phyloP scores from a whole-genome alignment of 2,329 filamentous ascomycete species.

The Fusarium sp. region DNA sequence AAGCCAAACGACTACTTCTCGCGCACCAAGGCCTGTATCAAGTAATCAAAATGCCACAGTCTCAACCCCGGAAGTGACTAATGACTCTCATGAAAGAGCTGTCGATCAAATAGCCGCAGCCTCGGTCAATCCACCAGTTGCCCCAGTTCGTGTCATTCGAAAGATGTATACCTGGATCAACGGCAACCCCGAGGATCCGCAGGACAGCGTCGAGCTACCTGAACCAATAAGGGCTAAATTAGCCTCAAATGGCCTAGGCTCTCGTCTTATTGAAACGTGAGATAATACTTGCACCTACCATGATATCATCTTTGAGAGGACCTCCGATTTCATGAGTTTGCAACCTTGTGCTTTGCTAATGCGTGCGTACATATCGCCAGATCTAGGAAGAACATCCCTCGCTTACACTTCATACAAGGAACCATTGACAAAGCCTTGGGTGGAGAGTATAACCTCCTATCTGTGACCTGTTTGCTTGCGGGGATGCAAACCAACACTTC shows the following conservation, averaged over 20 bases:
- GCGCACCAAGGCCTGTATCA: no score
- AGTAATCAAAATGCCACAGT: no score
- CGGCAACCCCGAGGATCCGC: neutral
- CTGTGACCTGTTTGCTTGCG: neutral
- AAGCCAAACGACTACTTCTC: neutral
- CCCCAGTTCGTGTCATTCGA: neutral
- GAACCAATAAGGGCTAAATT: neutral
- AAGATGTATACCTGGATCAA: neutral
- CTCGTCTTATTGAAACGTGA: neutral
- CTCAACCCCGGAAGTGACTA: rapidly evolving
- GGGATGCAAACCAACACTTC: neutral
- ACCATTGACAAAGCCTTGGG: rapidly evolving
- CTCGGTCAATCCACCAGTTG: neutral
- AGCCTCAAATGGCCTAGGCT: rapidly evolving
- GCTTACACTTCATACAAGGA: neutral
- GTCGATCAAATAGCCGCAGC: rapidly evolving
- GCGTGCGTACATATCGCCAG: neutral
- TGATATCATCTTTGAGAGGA: rapidly evolving
- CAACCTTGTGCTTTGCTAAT: neutral
- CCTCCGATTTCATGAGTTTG: rapidly evolving
- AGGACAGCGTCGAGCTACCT: neutral
- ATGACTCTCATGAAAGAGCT: rapidly evolving
- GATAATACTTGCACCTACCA: neutral
- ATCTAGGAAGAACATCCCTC: neutral
- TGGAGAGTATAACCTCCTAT: neutral